phyloP scores from a whole-genome alignment of 768 basidiomycete species.

The Lactarius indigo region DNA sequence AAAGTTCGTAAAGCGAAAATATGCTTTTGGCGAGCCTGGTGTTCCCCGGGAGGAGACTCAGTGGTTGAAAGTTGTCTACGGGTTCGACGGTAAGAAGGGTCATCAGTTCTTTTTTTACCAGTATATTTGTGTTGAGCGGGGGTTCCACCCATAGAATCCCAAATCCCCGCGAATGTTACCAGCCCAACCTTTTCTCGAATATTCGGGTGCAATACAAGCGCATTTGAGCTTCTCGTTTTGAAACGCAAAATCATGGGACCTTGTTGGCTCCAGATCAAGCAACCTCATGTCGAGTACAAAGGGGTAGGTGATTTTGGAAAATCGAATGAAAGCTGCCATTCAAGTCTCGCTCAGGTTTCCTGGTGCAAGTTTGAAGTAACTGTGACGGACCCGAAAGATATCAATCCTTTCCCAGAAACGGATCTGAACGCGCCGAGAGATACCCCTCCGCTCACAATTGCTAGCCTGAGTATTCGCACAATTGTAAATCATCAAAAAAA shows the following conservation, averaged over 20 bases:
- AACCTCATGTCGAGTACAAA: constrained; percentile 69
- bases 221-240: constrained; percentile 89
- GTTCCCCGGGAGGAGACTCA: constrained; percentile 74
- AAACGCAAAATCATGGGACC: constrained; percentile 99
- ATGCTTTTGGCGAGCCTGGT: constrained; percentile 85
- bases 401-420: constrained; percentile 76
- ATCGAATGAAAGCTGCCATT: background rate
- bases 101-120: background rate
- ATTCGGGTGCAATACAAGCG: constrained; percentile 87
- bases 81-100: constrained; percentile 62
- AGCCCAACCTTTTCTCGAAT: constrained; percentile 85
- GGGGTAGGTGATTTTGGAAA: constrained; percentile 51
- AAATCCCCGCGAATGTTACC: constrained; percentile 65
- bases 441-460: constrained; percentile 82
- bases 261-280: constrained; percentile 89
- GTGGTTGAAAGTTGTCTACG: constrained; percentile 94
- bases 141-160: constrained; percentile 49
- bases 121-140: background rate
- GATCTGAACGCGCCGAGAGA: constrained; percentile 72
- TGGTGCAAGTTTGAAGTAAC: constrained; percentile 96
- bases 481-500: constrained; percentile 94
- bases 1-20: constrained; percentile 85
- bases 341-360: constrained; percentile 57
- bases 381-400: constrained; percentile 80
- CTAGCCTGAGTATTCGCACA: constrained; percentile 84